Conservation (phyloP, 805 yeast genomes). For the Millerozyma acaciae region DNA sequence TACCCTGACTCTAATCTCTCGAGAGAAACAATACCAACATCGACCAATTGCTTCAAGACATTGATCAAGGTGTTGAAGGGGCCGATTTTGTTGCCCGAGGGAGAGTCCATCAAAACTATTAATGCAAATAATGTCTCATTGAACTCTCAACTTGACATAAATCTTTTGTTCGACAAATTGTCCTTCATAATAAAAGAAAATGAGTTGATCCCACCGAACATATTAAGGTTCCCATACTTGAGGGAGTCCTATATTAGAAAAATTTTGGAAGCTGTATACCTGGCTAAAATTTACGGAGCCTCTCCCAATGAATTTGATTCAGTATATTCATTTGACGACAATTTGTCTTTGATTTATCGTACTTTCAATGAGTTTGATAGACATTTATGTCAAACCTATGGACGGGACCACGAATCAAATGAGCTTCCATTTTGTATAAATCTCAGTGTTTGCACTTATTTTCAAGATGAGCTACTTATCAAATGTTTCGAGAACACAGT, state of each 20-base stretch:
- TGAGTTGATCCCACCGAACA: constrained; percentile 48
- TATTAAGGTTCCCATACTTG: constrained; percentile 20
- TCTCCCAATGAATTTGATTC: constrained; percentile 21
- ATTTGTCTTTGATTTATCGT: constrained; percentile 27
- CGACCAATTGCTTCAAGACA: constrained; percentile 56
- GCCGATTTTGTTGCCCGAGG: constrained; percentile 48
- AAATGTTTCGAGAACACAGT: constrained; percentile 38
- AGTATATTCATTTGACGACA: constrained; percentile 30
- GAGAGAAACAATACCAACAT: constrained; percentile 43
- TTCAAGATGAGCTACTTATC: constrained; percentile 38
- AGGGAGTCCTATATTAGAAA: constrained; percentile 54
- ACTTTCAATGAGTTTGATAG: constrained; percentile 38
- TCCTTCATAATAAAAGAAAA: constrained; percentile 36
- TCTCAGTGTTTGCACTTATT: constrained; percentile 28
- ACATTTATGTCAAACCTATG: constrained; percentile 23
- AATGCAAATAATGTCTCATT: constrained; percentile 47
- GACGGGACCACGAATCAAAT: constrained; percentile 18
- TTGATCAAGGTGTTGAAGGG: constrained; percentile 63
- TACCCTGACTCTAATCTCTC: constrained; percentile 24
- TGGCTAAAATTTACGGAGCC: constrained; percentile 17
- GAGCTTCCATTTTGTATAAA: constrained; percentile 24
- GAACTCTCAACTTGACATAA: constrained; percentile 55
- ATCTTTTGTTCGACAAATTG: constrained; percentile 45
- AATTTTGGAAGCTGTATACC: constrained; percentile 48
- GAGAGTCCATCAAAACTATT: constrained; percentile 52